Evolutionary conservation across 768 basidiomycete species (phyloP).

Genomic region (Kwoniella sp.): DNA sequence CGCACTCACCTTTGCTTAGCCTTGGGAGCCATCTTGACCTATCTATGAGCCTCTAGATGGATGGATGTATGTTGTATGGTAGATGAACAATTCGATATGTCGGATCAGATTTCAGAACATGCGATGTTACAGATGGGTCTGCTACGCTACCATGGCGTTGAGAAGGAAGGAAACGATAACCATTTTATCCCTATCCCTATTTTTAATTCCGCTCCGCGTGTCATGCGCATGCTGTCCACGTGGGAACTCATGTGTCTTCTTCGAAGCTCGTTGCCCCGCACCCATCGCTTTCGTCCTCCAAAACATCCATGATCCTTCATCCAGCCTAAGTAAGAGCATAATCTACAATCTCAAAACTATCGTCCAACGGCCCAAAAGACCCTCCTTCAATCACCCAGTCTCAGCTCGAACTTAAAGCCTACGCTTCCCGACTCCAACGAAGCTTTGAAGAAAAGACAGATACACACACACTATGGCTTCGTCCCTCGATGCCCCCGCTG

Average conservation of each 20-base stretch:
- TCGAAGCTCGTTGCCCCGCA: not conserved
- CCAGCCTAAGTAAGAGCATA: too few species aligned
- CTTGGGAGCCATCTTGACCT: slow-evolving; percentile 45
- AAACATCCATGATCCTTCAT: not conserved
- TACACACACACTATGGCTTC: slow-evolving; percentile 31
- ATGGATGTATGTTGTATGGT: not conserved
- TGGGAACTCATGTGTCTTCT: too few species aligned
- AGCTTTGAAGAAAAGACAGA: too few species aligned
- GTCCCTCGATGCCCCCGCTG: slow-evolving; percentile 47
- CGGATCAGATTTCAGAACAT: too few species aligned
- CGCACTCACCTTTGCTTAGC: slow-evolving; percentile 44
- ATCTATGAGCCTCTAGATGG: not conserved
- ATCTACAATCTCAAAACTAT: not conserved
- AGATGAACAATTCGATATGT: too few species aligned
- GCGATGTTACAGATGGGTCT: too few species aligned
- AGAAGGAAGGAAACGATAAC: not conserved
- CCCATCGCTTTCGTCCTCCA: not conserved
- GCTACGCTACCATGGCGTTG: too few species aligned
- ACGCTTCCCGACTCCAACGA: too few species aligned
- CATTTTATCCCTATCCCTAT: not conserved
- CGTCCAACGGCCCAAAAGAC: not conserved
- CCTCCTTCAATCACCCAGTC: too few species aligned
- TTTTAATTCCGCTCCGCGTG: too few species aligned
- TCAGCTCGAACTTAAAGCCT: too few species aligned
- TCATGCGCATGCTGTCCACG: too few species aligned